Base-by-base conservation (phyloP, 2,329 filamentous ascomycete species). In the Penicillium sp. region DNA sequence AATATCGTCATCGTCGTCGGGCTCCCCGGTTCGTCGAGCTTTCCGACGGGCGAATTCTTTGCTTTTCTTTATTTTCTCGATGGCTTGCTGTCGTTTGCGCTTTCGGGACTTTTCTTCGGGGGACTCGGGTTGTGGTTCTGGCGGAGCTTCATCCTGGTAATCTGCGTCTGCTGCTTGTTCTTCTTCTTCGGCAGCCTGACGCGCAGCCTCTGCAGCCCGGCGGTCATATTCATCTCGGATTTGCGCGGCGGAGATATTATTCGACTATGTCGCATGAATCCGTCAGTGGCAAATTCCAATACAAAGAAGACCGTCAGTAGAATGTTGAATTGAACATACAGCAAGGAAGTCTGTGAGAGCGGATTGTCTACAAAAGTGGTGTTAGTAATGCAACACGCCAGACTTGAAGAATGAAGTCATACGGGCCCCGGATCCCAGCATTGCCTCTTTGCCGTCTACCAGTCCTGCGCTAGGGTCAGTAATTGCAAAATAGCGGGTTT, bases 311-410 rank as follows among this genome's bases (percentile, higher is more conserved):
- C 3, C 2, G 16, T 47, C 19, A 22, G 19, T 19, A 19, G 21
- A 27, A 21, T 13, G 4, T 16, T 33, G 14, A 16, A 6, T 33
- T 6, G 2, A 11, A 75, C 81, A 70, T 75, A 85, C 84, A 49
- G 86, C 86, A 53, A 89, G 76, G 65, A 88, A 89, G 68, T 89
- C 86, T 7, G 87, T 89, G 67, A 89, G 75, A 13, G 87, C 87
- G 57, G 86, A 88, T 63, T 86, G 86, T 29, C 81, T 82, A 56
- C 9, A 24, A 42, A 19, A 16, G 16, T 45, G 42, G 19, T 55
- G 49, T 70, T 49, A 70, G 63, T 61, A 43, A 51, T 51, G 21
- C 27, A 26, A 22, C 16, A 29, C 9, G 46, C 6, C 54, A 27
- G 13, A 54, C 26, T 31, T 29, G 24, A 31, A n/a, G 16, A 14